Evolutionary conservation across 371 early-diverging fungal species (phyloP).

Genomic region (Synchytrium microbalum): DNA sequence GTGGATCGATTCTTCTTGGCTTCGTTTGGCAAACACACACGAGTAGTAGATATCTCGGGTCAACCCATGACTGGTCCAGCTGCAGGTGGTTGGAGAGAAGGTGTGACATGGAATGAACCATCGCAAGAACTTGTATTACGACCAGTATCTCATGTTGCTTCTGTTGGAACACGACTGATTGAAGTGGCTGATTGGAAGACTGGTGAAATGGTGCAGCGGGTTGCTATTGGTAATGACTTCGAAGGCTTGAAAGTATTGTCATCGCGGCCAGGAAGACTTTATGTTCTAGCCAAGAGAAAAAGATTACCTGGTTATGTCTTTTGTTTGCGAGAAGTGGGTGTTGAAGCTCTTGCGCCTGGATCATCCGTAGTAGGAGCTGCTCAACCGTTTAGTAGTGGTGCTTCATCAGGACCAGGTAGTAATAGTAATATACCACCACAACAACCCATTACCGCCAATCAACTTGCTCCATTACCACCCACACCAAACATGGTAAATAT

Average conservation of each 20-base stretch:
- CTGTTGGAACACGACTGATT: constrained; percentile 30
- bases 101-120: constrained; percentile 41
- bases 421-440: background rate
- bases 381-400: background rate
- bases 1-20: constrained; percentile 43
- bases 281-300: constrained; percentile 28
- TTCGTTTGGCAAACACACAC: constrained; percentile 38
- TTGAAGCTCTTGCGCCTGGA: constrained; percentile 6
- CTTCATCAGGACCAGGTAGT: background rate
- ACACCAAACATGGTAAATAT: too few relatives aligned
- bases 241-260: constrained; percentile 21
- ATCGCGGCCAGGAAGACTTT: constrained; percentile 16
- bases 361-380: constrained; percentile 1
- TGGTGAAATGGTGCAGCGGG: constrained; percentile 34
- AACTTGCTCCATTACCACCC: too few relatives aligned
- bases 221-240: constrained; percentile 13
- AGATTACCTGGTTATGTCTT: constrained; percentile 27
- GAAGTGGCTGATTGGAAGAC: constrained; percentile 45
- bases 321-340: constrained; percentile 27
- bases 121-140: constrained; percentile 36
- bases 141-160: constrained; percentile 38
- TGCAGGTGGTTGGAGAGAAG: constrained; percentile 46
- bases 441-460: background rate
- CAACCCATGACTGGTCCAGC: constrained; percentile 42
- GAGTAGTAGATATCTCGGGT: constrained; percentile 39